phyloP scores from a whole-genome alignment of 2,329 filamentous ascomycete species.

The Neocucurbitaria cava region DNA sequence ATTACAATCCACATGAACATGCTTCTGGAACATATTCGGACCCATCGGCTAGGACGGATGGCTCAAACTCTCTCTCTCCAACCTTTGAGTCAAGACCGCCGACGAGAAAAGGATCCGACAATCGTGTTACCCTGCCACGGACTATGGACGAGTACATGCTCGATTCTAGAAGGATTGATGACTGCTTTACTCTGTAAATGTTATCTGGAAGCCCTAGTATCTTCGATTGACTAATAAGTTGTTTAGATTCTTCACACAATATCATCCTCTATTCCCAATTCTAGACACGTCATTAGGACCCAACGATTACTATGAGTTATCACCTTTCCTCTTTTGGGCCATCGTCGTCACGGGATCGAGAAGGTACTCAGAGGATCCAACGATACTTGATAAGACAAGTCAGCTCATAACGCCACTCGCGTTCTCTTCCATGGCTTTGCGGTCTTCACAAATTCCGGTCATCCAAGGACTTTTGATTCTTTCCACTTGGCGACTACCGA shows the following conservation, averaged over 20 bases:
- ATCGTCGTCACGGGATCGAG: constrained; percentile 50
- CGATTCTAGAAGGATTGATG: constrained; percentile 42
- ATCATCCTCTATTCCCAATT: constrained; percentile 44
- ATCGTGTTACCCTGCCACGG: constrained; percentile 33
- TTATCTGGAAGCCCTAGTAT: background rate
- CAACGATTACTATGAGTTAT: constrained; percentile 44
- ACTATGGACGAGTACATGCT: constrained; percentile 42
- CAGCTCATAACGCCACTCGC: constrained; percentile 47
- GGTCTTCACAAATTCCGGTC: constrained; percentile 46
- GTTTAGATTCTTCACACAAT: constrained; percentile 43
- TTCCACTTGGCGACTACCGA: constrained; percentile 51
- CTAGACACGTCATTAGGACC: constrained; percentile 37
- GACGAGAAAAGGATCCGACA: constrained; percentile 30
- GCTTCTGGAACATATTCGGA: constrained; percentile 37
- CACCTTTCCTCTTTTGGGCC: constrained; percentile 50
- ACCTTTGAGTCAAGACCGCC: constrained; percentile 34
- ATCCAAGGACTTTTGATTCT: constrained; percentile 51
- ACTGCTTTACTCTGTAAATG: constrained; percentile 44
- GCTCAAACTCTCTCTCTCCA: constrained; percentile 39
- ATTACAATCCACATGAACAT: constrained; percentile 34
- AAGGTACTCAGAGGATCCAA: constrained; percentile 47
- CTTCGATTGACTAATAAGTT: constrained; percentile 16
- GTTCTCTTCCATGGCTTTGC: constrained; percentile 46
- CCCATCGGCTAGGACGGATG: constrained; percentile 34
- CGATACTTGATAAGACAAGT: constrained; percentile 41